Percentiles rank a stretch among this genome's conserved stretches.
These are phyloP conservation scores for Boletus fagicola DNA, from an alignment of 768 basidiomycete species.

Conservation along the genomic window DNA sequence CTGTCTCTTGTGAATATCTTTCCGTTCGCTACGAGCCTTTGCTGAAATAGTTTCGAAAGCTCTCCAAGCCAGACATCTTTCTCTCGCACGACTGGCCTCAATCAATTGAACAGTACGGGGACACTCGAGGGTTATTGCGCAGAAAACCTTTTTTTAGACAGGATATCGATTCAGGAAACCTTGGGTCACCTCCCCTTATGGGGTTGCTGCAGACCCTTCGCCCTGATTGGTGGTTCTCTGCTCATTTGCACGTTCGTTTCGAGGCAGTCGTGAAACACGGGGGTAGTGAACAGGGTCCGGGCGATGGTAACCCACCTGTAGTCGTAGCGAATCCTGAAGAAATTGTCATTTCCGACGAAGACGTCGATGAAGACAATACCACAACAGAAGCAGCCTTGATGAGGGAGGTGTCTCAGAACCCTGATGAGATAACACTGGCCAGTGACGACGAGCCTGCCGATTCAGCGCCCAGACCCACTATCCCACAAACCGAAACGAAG, in stretches of 20 bases:
- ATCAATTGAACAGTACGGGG: slow-evolving; percentile 78
- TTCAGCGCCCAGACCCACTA: slow-evolving; percentile 32
- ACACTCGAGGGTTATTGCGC: slow-evolving; percentile 60
- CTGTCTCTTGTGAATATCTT: slow-evolving; percentile 60
- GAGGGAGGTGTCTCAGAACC: slow-evolving; percentile 43
- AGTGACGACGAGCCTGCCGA: slow-evolving; percentile 46
- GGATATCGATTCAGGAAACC: slow-evolving; percentile 62
- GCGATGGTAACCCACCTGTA: neutral
- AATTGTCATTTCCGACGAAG: slow-evolving; percentile 39
- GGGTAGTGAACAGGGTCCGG: neutral
- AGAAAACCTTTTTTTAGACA: slow-evolving; percentile 75
- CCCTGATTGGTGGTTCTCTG: slow-evolving; percentile 90
- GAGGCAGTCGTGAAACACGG: slow-evolving; percentile 63
- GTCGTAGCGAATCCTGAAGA: slow-evolving; percentile 37
- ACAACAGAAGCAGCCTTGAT: slow-evolving; percentile 1
- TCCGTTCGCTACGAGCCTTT: neutral
- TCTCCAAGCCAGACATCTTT: slow-evolving; percentile 69
- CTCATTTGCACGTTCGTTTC: slow-evolving; percentile 86
- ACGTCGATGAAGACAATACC: slow-evolving; percentile 15
- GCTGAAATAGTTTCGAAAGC: slow-evolving; percentile 33
- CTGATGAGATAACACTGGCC: slow-evolving; percentile 52
- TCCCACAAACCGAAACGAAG: slow-evolving; percentile 46
- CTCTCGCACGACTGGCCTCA: slow-evolving; percentile 98
- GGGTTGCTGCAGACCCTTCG: slow-evolving; percentile 67
- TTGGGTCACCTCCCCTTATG: slow-evolving; percentile 88